Evolutionary conservation across 805 yeast genomes (phyloP), one percentile per base, ranked within the genome.

Genomic region (Yarrowia alimentaria): DNA sequence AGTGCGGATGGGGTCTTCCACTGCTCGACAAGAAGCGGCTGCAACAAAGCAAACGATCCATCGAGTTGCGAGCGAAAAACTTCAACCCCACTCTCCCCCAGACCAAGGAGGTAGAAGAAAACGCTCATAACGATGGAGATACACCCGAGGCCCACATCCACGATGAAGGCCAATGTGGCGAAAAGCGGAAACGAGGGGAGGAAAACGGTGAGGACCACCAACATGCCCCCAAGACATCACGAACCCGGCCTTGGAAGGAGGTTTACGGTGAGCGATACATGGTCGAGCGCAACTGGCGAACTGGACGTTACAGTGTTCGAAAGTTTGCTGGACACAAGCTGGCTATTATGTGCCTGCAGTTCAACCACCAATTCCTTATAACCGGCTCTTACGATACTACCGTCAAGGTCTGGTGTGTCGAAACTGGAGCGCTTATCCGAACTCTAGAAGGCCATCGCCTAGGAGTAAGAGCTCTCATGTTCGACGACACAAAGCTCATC

Each of bases 1-100:
- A 87, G 62, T 93, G 99, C 69, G 99, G 99, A 12, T 93, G 99
- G 99, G 99, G 99, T 4, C 73, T 93, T 57, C 99, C 99, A 3
- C 70, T 93, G 54, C 78, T 93, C 79, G 96, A 89, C 61, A 87
- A 89, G 80, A 85, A 63, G 48, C 58, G 73, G 18, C 60, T 67
- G 17, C 57, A 66, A 19, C 65, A 64, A 37, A 56, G 65, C 40
- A 60, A 60, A 48, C 58, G 59, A 30, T 61, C 61, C 12, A 60
- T 65, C 8, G 60, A 61, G 53, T 47, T 51, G 49, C 60, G 69
- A 5, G 59, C 62, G 1, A 57, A 57, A 28, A 49, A 32, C n/a
- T 28, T 26, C 25, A 40, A 33, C 21, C 24, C 40, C 5, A 21
- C n/a, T n/a, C n/a, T n/a, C n/a, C n/a, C n/a, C n/a, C n/a, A n/a